Evolutionary conservation across 139 green algal genomes (phyloP).

Genomic region (Eudorina sp.): DNA sequence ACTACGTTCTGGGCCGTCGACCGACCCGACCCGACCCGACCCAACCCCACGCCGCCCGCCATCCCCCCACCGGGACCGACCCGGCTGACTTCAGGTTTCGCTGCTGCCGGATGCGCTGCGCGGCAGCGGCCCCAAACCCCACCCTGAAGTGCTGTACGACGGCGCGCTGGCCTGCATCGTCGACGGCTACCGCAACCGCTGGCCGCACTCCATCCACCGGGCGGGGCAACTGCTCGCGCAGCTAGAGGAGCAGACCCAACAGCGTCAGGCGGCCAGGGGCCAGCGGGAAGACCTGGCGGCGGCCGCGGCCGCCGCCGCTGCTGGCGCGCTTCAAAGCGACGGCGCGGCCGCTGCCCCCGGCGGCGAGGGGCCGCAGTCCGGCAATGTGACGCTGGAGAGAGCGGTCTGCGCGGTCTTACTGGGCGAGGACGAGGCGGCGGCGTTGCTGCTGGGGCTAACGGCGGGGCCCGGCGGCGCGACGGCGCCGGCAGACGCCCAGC

Average conservation of each 20-base stretch:
- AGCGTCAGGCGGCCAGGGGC: not conserved
- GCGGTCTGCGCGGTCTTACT: conserved; percentile 51
- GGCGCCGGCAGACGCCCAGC: not conserved
- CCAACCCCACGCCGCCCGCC: too few species aligned
- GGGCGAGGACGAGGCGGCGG: conserved; percentile 39
- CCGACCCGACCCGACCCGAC: too few species aligned
- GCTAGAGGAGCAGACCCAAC: not conserved
- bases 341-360: not conserved
- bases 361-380: not conserved
- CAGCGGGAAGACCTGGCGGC: conserved; percentile 22
- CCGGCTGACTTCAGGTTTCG: conserved; percentile 16
- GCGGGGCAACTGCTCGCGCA: not conserved
- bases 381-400: conserved; percentile 43
- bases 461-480: not conserved
- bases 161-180: conserved; percentile 52
- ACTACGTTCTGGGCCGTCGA: too few species aligned
- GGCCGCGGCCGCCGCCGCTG: not conserved
- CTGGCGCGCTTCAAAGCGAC: not conserved
- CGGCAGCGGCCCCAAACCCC: conserved; percentile 9
- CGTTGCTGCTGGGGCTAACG: conserved; percentile 43
- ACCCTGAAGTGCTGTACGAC: conserved; percentile 45
- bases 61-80: too few species aligned
- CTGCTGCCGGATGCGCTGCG: conserved; percentile 31
- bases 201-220: conserved; percentile 1
- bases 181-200: conserved; percentile 42